Percentiles rank a stretch among this genome's conserved stretches.
Evolutionary conservation across 2,329 filamentous ascomycete species (phyloP).

Genomic region (Talaromyces rugulosus): DNA sequence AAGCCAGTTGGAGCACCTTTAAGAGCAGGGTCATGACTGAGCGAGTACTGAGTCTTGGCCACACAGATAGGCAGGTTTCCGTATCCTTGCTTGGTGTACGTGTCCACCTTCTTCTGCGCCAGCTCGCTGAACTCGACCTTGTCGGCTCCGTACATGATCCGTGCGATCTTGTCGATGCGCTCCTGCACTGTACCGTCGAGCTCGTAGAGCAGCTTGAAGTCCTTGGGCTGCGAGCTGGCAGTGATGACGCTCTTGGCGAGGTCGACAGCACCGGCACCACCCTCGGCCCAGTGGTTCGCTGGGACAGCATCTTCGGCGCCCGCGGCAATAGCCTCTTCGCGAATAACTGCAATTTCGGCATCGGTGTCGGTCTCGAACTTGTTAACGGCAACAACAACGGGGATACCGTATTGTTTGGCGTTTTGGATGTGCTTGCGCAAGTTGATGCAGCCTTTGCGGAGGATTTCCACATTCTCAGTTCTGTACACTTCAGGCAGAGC

Average conservation of each 20-base stretch:
- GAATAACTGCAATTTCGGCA: slow-evolving; percentile 82
- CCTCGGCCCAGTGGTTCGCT: slow-evolving; percentile 95
- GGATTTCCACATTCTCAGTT: slow-evolving; percentile 87
- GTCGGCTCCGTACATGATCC: slow-evolving; percentile 89
- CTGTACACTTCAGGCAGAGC: slow-evolving; percentile 83
- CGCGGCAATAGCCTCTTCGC: slow-evolving; percentile 84
- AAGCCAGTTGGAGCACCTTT: slow-evolving; percentile 96
- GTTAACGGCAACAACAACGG: slow-evolving; percentile 96
- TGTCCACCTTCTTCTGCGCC: slow-evolving; percentile 93
- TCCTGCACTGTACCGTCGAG: slow-evolving; percentile 76
- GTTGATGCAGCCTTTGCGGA: slow-evolving; percentile 88
- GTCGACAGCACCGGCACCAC: slow-evolving; percentile 83
- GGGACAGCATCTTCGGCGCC: slow-evolving; percentile 91
- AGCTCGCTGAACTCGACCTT: slow-evolving; percentile 90
- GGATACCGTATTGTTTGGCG: slow-evolving; percentile 81
- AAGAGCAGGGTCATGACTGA: slow-evolving; percentile 85
- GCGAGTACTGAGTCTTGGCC: slow-evolving; percentile 96
- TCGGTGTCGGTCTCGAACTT: slow-evolving; percentile 91
- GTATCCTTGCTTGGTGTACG: slow-evolving; percentile 87
- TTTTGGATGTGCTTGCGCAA: slow-evolving; percentile 93
- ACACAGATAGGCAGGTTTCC: slow-evolving; percentile 92
- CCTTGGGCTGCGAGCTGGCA: slow-evolving; percentile 75
- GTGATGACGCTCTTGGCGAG: slow-evolving; percentile 82
- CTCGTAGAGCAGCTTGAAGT: slow-evolving; percentile 83
- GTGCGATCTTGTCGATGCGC: slow-evolving; percentile 84